phyloP scores from a whole-genome alignment of 345 rosid species.

The Lepidium aucheri region DNA sequence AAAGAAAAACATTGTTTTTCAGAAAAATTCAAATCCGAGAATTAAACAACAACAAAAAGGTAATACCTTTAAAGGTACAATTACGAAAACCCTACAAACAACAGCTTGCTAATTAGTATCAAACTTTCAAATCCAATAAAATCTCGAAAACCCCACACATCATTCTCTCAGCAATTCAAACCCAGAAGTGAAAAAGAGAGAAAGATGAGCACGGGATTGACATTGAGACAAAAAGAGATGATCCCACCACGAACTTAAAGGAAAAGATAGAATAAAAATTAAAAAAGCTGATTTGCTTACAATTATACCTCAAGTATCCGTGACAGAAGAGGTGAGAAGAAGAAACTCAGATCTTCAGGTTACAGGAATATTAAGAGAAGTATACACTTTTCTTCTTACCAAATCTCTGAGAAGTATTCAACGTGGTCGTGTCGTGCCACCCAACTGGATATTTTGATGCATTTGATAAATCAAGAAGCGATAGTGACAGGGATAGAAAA shows the following conservation, averaged over 20 bases:
- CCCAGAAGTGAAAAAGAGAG: background rate
- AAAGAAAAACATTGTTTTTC: background rate
- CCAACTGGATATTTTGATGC: conserved; percentile 19
- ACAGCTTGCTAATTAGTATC: background rate
- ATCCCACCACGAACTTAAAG: conserved; percentile 16
- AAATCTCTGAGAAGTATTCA: conserved; percentile 23
- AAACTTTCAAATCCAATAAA: conserved; percentile 11
- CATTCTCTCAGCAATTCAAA: background rate
- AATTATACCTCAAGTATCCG: conserved; percentile 14
- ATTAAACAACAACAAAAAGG: background rate
- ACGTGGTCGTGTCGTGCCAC: conserved; percentile 25
- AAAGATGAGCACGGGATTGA: background rate
- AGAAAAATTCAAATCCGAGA: background rate
- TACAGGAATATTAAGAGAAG: background rate
- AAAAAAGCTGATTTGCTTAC: background rate
- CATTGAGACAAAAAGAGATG: conserved; percentile 11
- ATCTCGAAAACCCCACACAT: background rate
- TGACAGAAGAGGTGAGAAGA: conserved; percentile 6
- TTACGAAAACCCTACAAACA: background rate
- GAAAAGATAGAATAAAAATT: background rate
- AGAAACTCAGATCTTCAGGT: conserved; percentile 24
- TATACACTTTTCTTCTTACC: conserved; percentile 8
- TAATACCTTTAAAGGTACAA: conserved; percentile 3
- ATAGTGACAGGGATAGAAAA: conserved; percentile 13
- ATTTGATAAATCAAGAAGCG: conserved; percentile 16